Evolutionary conservation across 192 early-diverging fungal genomes (phyloP), one percentile per base, ranked within the genome.

Genomic region (Jimgerdemannia flammicorona): DNA sequence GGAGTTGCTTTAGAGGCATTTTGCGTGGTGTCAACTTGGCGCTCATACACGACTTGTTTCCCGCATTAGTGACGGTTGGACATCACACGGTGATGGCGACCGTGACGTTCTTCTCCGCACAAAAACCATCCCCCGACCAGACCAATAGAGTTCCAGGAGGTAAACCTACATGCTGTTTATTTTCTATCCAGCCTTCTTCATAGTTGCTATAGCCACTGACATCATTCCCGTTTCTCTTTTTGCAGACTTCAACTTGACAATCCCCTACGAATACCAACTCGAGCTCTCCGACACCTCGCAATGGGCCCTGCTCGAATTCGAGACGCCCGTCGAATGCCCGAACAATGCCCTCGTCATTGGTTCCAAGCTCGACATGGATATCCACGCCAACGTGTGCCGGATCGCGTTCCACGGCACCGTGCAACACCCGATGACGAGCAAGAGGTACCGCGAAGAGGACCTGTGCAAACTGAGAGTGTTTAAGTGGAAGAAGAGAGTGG

Each of bases 281-380:
- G 67, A 68, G 19, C 67, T 40, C 9, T 41, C 67, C 40, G 67
- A 68, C 6, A 68, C 19, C 29, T 2, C 18, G 67, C 67, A 68
- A 68, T 68, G 67, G 67, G 18, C 18, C 9, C 67, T 68, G 9
- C 40, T 68, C 19, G 67, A 68, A 18, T 68, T 68, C 18, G 67
- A 68, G 29, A 20, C 19, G 19, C 67, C 67, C 19, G 67, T 68
- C 40, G 67, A 68, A 2, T 20, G 29, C 29, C 67, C 67, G 29
- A 0, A 10, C 67, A 20, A 68, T 18, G 67, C 67, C 7, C 67
- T 68, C 40, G 67, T 68, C 67, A 68, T 68, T 18, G 67, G 67
- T 18, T 68, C 67, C 40, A 20, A 41, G 9, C 67, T 68, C 67
- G 67, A 68, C 67, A 68, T 18, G 8, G 67, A 68, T 68, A 68